Evolutionary conservation across 208 protist genomes (phyloP).

Genomic region (Chromosphaera perkinsii): DNA sequence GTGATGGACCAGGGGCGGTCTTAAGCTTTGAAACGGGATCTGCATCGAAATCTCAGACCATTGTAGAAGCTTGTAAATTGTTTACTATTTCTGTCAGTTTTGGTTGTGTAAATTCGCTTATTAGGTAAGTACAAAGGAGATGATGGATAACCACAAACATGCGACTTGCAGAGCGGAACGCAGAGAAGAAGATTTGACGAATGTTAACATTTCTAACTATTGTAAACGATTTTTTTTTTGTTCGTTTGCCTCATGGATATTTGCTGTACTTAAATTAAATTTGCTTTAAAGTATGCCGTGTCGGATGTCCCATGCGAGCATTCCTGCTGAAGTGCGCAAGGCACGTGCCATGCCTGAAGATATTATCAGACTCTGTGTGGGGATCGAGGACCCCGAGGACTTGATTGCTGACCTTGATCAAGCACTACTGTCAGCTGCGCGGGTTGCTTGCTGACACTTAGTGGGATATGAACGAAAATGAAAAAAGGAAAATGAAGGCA

Average conservation of each 20-base stretch:
- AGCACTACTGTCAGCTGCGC: too few relatives aligned
- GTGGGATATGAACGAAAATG: neutral
- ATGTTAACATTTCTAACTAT: too few relatives aligned
- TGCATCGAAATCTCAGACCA: slow-evolving; percentile 45
- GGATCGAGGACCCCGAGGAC: slow-evolving; percentile 78
- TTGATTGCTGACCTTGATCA: slow-evolving; percentile 73
- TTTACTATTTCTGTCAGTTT: slow-evolving; percentile 84
- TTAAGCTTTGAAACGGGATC: slow-evolving; percentile 42
- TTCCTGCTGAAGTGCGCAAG: slow-evolving; percentile 63
- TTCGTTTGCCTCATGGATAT: too few relatives aligned
- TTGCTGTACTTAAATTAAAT: too few relatives aligned
- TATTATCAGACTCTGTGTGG: slow-evolving; percentile 61
- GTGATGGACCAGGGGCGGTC: slow-evolving; percentile 27
- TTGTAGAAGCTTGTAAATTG: slow-evolving; percentile 73
- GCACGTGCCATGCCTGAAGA: slow-evolving; percentile 30
- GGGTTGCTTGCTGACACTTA: too few relatives aligned
- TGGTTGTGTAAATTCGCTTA: slow-evolving; percentile 79
- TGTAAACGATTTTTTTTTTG: too few relatives aligned
- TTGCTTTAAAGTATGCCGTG: slow-evolving; percentile 43
- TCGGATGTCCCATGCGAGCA: slow-evolving; percentile 75
- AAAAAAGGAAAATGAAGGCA: neutral
- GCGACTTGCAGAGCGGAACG: too few relatives aligned
- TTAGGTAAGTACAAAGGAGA: too few relatives aligned
- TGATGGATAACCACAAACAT: too few relatives aligned
- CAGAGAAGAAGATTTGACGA: too few relatives aligned